These are phyloP conservation scores for Meyerozyma carpophila DNA, from an alignment of 1,139 yeast genomes.

Conservation along the genomic window DNA sequence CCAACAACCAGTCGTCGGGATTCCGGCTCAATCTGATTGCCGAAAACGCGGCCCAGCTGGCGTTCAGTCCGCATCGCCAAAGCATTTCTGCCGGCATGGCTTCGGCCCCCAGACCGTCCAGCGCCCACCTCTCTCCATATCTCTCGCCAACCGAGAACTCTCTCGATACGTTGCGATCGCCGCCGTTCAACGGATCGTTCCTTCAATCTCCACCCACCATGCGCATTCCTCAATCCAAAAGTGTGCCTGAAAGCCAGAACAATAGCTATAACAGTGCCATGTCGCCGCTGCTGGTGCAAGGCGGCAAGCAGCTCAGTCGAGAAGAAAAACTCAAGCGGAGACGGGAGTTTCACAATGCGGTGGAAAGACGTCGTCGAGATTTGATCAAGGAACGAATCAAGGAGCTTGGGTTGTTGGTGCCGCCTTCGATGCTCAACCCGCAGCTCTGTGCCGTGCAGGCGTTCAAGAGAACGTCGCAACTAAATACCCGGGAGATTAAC, in stretches of 20 bases:
- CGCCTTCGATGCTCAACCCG: constrained; percentile 60
- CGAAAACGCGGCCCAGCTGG: constrained; percentile 15
- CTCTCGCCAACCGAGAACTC: constrained; percentile 13
- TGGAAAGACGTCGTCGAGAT: constrained; percentile 74
- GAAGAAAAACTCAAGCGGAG: constrained; percentile 68
- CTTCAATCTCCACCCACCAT: constrained; percentile 30
- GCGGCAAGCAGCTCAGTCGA: constrained; percentile 45
- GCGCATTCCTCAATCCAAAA: neutral
- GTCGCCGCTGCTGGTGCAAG: neutral
- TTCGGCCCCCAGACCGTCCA: neutral
- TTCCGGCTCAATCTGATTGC: constrained; percentile 18
- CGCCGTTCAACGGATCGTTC: constrained; percentile 23
- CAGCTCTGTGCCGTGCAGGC: constrained; percentile 43
- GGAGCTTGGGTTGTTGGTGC: constrained; percentile 65
- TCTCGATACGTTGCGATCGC: constrained; percentile 27
- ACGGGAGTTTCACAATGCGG: constrained; percentile 77
- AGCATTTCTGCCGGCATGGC: neutral
- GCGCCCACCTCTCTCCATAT: neutral
- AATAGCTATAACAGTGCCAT: constrained; percentile 1
- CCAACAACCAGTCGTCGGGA: constrained; percentile 13
- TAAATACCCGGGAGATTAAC: constrained; percentile 29
- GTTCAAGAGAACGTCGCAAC: constrained; percentile 32
- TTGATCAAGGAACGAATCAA: constrained; percentile 71
- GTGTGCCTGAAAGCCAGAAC: neutral
- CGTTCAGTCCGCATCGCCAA: neutral